These are phyloP conservation scores for Pseudogymnoascus sp. DNA, from an alignment of 2,329 filamentous ascomycete species.

Conservation along the genomic window DNA sequence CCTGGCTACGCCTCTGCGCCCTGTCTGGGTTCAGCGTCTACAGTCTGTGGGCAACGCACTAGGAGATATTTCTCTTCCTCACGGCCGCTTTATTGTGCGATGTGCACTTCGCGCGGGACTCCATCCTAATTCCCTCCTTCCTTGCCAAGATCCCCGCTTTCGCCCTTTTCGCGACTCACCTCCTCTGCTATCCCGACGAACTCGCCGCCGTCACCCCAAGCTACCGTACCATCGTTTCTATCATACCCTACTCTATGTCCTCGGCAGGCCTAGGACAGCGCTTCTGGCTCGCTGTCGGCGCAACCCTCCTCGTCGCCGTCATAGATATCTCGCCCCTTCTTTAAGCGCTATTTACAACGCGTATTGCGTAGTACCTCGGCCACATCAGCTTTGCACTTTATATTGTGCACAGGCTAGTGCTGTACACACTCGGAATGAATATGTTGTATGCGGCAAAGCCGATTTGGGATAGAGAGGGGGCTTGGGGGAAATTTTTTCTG, in stretches of 20 bases:
- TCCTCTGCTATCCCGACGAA: conserved; percentile 12
- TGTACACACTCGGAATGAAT: conserved; percentile 24
- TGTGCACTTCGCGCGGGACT: conserved; percentile 12
- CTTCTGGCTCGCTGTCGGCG: conserved; percentile 24
- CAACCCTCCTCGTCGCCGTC: conserved; percentile 23
- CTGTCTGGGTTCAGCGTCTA: conserved; percentile 23
- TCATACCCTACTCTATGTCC: background rate
- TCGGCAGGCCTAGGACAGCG: conserved; percentile 16
- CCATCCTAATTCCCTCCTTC: background rate
- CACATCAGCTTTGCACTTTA: conserved; percentile 50
- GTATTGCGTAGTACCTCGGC: conserved; percentile 45
- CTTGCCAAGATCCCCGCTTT: background rate
- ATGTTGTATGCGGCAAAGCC: conserved; percentile 20
- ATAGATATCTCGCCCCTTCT: conserved; percentile 29
- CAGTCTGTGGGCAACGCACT: conserved; percentile 13
- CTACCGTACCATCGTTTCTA: conserved; percentile 8
- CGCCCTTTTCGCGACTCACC: conserved; percentile 10
- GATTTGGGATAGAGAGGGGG: conserved; percentile 15
- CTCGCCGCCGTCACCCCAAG: conserved; percentile 7
- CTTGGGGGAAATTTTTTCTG: conserved; percentile 22
- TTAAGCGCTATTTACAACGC: conserved; percentile 38
- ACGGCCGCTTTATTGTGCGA: conserved; percentile 14
- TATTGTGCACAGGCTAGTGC: conserved; percentile 45
- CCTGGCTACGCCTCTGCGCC: conserved; percentile 16
- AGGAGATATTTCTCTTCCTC: conserved; percentile 17